Evolutionary conservation across 345 rosid genomes (phyloP).

Genomic region (Durio zibethinus): DNA sequence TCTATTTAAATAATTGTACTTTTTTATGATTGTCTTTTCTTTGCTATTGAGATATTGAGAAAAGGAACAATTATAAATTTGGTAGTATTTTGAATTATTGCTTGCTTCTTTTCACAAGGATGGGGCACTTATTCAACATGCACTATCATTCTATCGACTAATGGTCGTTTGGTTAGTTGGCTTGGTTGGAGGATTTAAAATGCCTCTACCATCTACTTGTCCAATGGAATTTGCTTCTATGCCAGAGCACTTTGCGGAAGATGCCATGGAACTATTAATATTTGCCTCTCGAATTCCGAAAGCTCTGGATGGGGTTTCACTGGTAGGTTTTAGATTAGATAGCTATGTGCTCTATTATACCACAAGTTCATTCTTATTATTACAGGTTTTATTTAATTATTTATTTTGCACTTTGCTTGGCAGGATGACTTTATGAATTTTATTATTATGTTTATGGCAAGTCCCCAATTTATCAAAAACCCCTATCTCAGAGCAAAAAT

Average conservation of each 20-base stretch:
- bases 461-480: conserved; percentile 79
- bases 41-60: neutral
- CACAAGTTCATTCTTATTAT: neutral
- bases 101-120: conserved; percentile 47
- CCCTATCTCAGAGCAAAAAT: conserved; percentile 98
- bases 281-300: conserved; percentile 91
- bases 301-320: conserved; percentile 74
- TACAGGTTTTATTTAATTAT: neutral
- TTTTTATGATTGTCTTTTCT: conserved; percentile 1
- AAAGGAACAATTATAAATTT: neutral
- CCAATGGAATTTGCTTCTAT: conserved; percentile 90
- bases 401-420: conserved; percentile 25
- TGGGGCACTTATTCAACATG: conserved; percentile 67
- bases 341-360: neutral
- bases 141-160: conserved; percentile 82
- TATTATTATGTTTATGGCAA: conserved; percentile 97
- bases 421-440: conserved; percentile 99
- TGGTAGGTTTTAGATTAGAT: conserved; percentile 48
- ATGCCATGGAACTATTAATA: conserved; percentile 92
- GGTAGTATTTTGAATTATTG: neutral
- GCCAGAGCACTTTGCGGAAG: conserved; percentile 99
- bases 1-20: neutral
- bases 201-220: conserved; percentile 81
- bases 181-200: conserved; percentile 91
- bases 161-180: conserved; percentile 88